phyloP scores from a whole-genome alignment of 371 early-diverging fungal genomes.

The Saksenaea oblongispora region DNA sequence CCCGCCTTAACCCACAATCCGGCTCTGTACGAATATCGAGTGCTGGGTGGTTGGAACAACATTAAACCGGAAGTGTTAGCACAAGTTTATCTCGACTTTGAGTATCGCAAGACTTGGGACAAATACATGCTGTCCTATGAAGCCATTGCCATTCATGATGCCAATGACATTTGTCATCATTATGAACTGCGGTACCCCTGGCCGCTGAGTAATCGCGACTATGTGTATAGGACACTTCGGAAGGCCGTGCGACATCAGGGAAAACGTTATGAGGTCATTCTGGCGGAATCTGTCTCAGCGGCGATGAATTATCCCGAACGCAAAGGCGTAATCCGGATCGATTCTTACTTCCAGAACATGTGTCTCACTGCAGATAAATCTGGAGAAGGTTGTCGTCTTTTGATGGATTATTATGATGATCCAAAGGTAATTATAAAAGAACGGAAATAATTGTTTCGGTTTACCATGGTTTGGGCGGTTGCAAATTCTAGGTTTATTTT shows the following conservation, averaged over 20 bases:
- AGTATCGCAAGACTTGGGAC: slow-evolving; percentile 52
- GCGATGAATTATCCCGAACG: slow-evolving; percentile 18
- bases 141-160: slow-evolving; percentile 17
- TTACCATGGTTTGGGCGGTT: background rate
- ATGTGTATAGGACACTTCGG: slow-evolving; percentile 41
- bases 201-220: slow-evolving; percentile 52
- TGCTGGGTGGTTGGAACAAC: slow-evolving; percentile 31
- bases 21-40: slow-evolving; percentile 25
- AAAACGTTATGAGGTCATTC: slow-evolving; percentile 35
- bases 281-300: slow-evolving; percentile 43
- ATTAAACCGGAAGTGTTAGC: slow-evolving; percentile 27
- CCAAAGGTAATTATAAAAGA: slow-evolving; percentile 42
- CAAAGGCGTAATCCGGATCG: slow-evolving; percentile 48
- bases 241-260: slow-evolving; percentile 25
- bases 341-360: slow-evolving; percentile 48
- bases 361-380: slow-evolving; percentile 37
- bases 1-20: slow-evolving; percentile 19
- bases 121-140: slow-evolving; percentile 42
- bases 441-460: background rate
- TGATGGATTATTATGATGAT: slow-evolving; percentile 54
- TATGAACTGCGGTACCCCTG: slow-evolving; percentile 44
- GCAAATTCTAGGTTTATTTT: background rate
- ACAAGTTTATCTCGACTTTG: slow-evolving; percentile 39
- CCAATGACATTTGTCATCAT: slow-evolving; percentile 10
- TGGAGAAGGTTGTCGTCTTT: slow-evolving; percentile 40